Conservation (phyloP, 192 early-diverging fungal genomes). For the Mortierella antarctica region DNA sequence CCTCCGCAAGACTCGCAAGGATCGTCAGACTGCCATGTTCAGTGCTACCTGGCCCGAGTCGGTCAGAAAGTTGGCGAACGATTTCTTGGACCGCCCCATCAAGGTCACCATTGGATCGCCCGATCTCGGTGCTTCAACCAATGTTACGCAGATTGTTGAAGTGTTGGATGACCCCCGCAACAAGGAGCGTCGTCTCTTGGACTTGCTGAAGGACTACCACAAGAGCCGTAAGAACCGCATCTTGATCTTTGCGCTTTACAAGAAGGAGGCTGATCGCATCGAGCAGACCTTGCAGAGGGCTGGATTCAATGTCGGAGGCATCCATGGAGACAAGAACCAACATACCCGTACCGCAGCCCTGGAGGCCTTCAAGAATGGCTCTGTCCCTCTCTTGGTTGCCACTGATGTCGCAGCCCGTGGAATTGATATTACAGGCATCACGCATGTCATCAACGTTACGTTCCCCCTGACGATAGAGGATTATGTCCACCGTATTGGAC, state of each 20-base stretch:
- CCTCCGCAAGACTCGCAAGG: slow-evolving; percentile 75
- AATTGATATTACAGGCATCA: slow-evolving; percentile 90
- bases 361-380: slow-evolving; percentile 83
- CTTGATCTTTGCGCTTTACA: slow-evolving; percentile 95
- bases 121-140: slow-evolving; percentile 87
- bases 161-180: slow-evolving; percentile 79
- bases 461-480: slow-evolving; percentile 98
- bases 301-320: slow-evolving; percentile 86
- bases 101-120: slow-evolving; percentile 88
- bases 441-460: slow-evolving; percentile 95
- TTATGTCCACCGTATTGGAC: slow-evolving; percentile 92
- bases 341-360: slow-evolving; percentile 82
- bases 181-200: slow-evolving; percentile 81
- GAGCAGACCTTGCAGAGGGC: slow-evolving; percentile 76
- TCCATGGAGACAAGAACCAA: slow-evolving; percentile 95
- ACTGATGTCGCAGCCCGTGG: slow-evolving; percentile 95
- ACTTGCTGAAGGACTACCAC: slow-evolving; percentile 87
- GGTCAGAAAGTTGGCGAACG: slow-evolving; percentile 86
- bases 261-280: slow-evolving; percentile 91
- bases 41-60: slow-evolving; percentile 94
- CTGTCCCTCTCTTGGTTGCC: slow-evolving; percentile 87
- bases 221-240: slow-evolving; percentile 87
- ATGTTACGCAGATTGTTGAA: slow-evolving; percentile 91
- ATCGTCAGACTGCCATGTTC: slow-evolving; percentile 96
- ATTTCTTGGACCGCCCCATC: slow-evolving; percentile 85